Evolutionary conservation across 2,329 filamentous ascomycete genomes (phyloP).

Genomic region (Cordyceps pruinosa): DNA sequence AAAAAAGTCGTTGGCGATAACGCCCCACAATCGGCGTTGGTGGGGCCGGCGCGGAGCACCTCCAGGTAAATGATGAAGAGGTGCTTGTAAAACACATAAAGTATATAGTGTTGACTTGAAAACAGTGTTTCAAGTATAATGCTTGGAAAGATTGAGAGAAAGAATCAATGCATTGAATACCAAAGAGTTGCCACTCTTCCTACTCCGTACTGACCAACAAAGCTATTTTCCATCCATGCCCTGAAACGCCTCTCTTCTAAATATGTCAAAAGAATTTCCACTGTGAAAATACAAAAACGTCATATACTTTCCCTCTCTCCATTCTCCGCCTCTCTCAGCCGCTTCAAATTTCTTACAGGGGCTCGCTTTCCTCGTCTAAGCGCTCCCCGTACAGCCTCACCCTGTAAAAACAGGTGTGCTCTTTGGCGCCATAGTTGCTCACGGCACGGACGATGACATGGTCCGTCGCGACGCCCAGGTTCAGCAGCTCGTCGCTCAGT

Average conservation of each 20-base stretch:
- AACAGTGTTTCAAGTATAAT: no score
- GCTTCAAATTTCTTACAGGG: background rate
- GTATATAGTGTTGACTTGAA: no score
- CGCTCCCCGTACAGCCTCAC: conserved; percentile 48
- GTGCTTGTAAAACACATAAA: no score
- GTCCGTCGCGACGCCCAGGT: conserved; percentile 41
- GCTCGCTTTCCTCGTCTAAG: background rate
- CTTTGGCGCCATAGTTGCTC: conserved; percentile 50
- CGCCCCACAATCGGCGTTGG: conserved; percentile 4
- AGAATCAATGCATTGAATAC: conserved; percentile 3
- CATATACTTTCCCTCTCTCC: background rate
- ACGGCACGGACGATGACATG: conserved; percentile 48
- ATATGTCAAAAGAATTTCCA: conserved; percentile 6
- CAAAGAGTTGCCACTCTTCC: background rate
- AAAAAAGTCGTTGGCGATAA: conserved; percentile 10
- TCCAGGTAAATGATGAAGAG: no score
- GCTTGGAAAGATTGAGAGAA: background rate
- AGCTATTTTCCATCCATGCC: conserved; percentile 7
- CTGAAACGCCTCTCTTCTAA: background rate
- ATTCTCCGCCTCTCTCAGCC: no score
- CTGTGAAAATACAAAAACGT: background rate
- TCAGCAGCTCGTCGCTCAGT: conserved; percentile 43
- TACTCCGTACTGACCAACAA: background rate
- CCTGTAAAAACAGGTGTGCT: conserved; percentile 61
- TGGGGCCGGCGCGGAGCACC: conserved; percentile 3